These are phyloP conservation scores for Coelastrella sp. DNA, from an alignment of 139 green algal species.

Conservation along the genomic window DNA sequence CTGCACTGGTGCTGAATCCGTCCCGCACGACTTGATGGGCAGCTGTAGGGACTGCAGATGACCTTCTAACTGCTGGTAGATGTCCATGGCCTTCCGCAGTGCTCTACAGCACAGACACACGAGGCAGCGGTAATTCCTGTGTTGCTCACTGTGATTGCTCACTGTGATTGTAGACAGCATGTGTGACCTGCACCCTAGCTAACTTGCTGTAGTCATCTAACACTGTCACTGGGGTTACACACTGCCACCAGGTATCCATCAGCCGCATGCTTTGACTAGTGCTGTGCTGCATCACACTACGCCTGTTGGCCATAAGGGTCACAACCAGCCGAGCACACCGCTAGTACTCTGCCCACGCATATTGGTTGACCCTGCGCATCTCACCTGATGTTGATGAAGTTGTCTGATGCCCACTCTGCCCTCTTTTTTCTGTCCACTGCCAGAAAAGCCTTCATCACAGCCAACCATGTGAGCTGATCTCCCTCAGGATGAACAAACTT, in stretches of 20 bases:
- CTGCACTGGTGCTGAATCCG: slow-evolving; percentile 68
- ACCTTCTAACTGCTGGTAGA: slow-evolving; percentile 78
- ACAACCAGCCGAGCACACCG: no score
- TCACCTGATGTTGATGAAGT: slow-evolving; percentile 76
- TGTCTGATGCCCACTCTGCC: slow-evolving; percentile 70
- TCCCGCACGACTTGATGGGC: slow-evolving; percentile 61
- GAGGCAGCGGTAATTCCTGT: neutral
- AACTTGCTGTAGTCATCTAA: neutral
- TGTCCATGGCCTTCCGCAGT: slow-evolving; percentile 82
- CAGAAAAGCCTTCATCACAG: slow-evolving; percentile 72
- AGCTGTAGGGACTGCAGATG: slow-evolving; percentile 67
- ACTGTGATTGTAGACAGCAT: neutral
- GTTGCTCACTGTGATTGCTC: neutral
- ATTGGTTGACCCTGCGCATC: no score
- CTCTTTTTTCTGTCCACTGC: slow-evolving; percentile 49
- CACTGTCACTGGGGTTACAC: neutral
- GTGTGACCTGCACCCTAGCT: neutral
- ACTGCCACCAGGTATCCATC: neutral
- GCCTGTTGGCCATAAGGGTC: neutral
- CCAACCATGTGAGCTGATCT: slow-evolving; percentile 88
- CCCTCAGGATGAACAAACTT: slow-evolving; percentile 79
- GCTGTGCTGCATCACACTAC: neutral
- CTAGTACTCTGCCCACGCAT: no score
- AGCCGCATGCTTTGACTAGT: no score
- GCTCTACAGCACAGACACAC: slow-evolving; percentile 56